A percentile compares a stretch with the other conserved stretches of the same genome.
Conservation (phyloP, 768 basidiomycete species). For the Melanogaster broomeanus region DNA sequence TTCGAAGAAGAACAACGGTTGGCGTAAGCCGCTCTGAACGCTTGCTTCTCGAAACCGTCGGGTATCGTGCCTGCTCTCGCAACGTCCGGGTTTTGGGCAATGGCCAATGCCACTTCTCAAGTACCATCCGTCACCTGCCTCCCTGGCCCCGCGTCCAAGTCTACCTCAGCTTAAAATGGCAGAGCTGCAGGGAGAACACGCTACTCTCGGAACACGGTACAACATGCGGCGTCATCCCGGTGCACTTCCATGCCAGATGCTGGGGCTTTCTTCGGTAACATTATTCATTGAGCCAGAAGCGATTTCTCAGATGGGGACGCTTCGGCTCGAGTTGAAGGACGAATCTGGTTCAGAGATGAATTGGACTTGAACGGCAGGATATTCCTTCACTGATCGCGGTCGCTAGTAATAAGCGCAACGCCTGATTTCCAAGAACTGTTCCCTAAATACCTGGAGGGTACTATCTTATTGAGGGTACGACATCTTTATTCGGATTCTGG, state of each 20-base stretch:
- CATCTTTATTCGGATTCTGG: slow-evolving; percentile 1
- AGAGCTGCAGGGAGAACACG: slow-evolving; percentile 5
- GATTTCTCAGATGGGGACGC: slow-evolving; percentile 33
- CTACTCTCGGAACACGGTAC: slow-evolving; percentile 2
- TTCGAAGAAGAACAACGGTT: slow-evolving; percentile 24
- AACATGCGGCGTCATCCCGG: slow-evolving; percentile 2
- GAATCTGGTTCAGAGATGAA: slow-evolving; percentile 38
- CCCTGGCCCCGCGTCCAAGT: slow-evolving; percentile 17
- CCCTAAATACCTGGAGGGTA: slow-evolving; percentile 89
- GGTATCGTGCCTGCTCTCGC: slow-evolving; percentile 70
- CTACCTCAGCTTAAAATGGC: slow-evolving; percentile 17
- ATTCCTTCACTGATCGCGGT: slow-evolving; percentile 97
- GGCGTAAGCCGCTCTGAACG: slow-evolving; percentile 9
- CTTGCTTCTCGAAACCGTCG: slow-evolving; percentile 40
- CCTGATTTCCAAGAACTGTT: slow-evolving; percentile 97
- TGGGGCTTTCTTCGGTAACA: slow-evolving; percentile 15
- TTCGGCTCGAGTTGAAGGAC: slow-evolving; percentile 28
- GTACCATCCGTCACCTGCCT: slow-evolving; percentile 39
- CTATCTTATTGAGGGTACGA: slow-evolving; percentile 94
- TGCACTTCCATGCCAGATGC: slow-evolving; percentile 10
- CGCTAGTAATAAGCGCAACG: slow-evolving; percentile 91
- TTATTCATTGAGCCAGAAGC: slow-evolving; percentile 18
- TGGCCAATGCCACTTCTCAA: slow-evolving; percentile 57
- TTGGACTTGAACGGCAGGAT: slow-evolving; percentile 50
- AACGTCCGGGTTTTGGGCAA: slow-evolving; percentile 63